phyloP scores from a whole-genome alignment of 176 grass and related monocot species.

The Triticum timopheevii region DNA sequence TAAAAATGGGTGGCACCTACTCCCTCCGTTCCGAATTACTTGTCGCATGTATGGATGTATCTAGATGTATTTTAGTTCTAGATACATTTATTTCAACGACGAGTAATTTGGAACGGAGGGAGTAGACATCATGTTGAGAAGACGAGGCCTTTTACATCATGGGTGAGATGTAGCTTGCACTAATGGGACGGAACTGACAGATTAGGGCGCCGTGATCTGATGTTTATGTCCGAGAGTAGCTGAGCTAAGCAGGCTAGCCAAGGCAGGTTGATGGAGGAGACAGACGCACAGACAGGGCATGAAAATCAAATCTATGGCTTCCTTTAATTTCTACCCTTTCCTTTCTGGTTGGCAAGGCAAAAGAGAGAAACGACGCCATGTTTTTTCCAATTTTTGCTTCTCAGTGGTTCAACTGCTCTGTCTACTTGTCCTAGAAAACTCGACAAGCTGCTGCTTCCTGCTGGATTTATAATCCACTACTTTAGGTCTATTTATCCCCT shows the following conservation, averaged over 20 bases:
- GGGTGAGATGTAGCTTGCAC: too few relatives aligned
- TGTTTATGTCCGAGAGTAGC: conserved; percentile 4
- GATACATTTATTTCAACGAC: too few relatives aligned
- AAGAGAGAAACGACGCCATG: background rate
- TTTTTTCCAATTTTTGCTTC: background rate
- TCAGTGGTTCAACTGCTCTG: conserved; percentile 35
- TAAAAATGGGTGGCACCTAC: too few relatives aligned
- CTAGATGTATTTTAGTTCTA: too few relatives aligned
- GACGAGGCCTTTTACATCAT: background rate
- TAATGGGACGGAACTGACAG: background rate
- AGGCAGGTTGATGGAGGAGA: background rate
- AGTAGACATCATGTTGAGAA: background rate
- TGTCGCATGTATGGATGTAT: too few relatives aligned
- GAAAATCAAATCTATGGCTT: background rate
- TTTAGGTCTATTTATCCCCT: background rate
- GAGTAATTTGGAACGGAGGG: too few relatives aligned
- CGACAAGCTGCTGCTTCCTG: background rate
- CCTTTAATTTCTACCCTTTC: background rate
- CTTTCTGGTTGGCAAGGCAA: background rate
- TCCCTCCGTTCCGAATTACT: too few relatives aligned
- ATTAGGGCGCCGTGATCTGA: conserved; percentile 12
- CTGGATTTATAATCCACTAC: background rate
- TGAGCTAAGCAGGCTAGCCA: background rate
- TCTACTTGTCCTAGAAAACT: conserved; percentile 23
- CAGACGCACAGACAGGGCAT: background rate